Percentiles rank a stretch among this genome's conserved stretches.
Evolutionary conservation across 345 rosid species (phyloP).

Genomic region (Xanthoceras sorbifolium): DNA sequence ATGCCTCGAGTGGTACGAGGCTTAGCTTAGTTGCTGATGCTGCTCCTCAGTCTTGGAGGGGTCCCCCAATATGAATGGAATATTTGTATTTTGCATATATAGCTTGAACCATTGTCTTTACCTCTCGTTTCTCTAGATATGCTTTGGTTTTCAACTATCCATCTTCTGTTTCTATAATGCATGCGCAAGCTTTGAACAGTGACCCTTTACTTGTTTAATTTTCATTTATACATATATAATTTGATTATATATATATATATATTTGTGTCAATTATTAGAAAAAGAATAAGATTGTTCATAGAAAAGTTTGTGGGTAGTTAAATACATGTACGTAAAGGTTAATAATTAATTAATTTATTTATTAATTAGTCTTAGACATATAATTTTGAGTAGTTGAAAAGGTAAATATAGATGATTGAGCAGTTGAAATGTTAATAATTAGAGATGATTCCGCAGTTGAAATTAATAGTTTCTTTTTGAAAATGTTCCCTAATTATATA

Average conservation of each 20-base stretch:
- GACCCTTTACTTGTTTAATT: background rate
- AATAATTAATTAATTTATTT: background rate
- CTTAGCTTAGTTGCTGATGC: background rate
- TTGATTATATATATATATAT: too few species aligned
- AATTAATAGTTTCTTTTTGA: conserved; percentile 10
- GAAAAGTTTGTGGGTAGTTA: conserved; percentile 1
- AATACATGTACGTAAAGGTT: background rate
- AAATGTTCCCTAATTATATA: background rate
- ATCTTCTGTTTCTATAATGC: background rate
- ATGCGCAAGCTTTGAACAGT: background rate
- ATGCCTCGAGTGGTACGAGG: conserved; percentile 22
- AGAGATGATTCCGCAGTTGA: background rate
- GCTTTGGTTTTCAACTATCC: background rate
- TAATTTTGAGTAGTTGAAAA: background rate
- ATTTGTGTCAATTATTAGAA: too few species aligned
- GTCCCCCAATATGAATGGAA: conserved; percentile 29
- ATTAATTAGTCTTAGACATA: too few species aligned
- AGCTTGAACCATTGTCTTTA: conserved; percentile 33
- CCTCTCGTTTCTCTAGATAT: conserved; percentile 30
- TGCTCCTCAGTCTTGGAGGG: background rate
- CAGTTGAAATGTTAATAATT: background rate
- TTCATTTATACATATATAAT: background rate
- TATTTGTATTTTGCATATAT: conserved; percentile 20
- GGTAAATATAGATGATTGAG: background rate
- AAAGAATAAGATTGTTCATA: background rate